Conservation (phyloP, 345 rosid genomes). For the Mercurialis annua region DNA sequence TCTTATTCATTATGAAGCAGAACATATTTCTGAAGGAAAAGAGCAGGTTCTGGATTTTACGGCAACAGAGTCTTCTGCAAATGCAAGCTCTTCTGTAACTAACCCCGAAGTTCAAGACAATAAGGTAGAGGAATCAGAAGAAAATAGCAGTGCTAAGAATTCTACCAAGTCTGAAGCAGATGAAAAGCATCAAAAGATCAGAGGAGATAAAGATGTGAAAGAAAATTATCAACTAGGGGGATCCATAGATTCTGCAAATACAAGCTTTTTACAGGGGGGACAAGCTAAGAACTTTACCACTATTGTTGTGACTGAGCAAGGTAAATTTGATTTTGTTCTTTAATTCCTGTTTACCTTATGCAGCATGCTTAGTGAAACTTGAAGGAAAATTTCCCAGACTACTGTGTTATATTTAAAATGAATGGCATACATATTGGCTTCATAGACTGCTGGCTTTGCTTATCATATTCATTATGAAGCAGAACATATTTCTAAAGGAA, state of each 20-base stretch:
- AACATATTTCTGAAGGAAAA: not conserved
- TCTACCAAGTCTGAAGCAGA: constrained; percentile 12
- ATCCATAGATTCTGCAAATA: constrained; percentile 4
- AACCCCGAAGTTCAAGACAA: constrained; percentile 19
- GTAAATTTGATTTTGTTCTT: constrained; percentile 21
- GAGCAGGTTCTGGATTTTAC: not conserved
- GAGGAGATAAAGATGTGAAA: constrained; percentile 17
- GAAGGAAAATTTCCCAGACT: not conserved
- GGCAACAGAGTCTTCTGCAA: constrained; percentile 1
- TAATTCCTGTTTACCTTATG: not conserved
- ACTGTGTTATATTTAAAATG: not conserved
- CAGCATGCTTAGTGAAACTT: constrained; percentile 3
- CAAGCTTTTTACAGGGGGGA: constrained; percentile 16
- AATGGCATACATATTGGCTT: not conserved
- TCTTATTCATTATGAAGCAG: constrained; percentile 3
- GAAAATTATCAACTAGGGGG: constrained; percentile 15
- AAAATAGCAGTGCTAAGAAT: constrained; percentile 14
- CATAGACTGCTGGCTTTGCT: not conserved
- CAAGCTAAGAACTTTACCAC: constrained; percentile 23
- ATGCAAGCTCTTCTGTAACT: not conserved
- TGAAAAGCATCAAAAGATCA: constrained; percentile 16
- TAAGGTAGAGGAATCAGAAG: constrained; percentile 18
- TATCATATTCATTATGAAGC: not conserved
- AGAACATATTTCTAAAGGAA: not conserved
- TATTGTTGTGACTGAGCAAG: constrained; percentile 20